Conservation (phyloP, 2,329 filamentous ascomycete genomes). For the Beauveria bassiana region DNA sequence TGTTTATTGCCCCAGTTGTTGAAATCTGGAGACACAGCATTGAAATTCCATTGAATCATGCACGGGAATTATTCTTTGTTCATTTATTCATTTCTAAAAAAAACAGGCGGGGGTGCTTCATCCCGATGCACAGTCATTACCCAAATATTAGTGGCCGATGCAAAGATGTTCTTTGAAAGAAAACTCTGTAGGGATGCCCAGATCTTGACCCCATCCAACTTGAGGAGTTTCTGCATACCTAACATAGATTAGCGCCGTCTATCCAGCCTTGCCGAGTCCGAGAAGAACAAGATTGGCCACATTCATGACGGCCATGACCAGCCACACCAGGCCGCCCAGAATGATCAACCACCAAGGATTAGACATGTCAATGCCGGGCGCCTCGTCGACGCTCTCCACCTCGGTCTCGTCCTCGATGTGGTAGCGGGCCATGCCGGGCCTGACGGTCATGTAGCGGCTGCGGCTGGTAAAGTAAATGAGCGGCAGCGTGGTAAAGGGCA, state of each 20-base stretch:
- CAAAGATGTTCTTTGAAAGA: too few species aligned
- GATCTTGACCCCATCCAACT: neutral
- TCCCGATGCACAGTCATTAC: neutral
- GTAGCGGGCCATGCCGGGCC: conserved; percentile 33
- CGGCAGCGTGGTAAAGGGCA: conserved; percentile 77
- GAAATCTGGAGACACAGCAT: too few species aligned
- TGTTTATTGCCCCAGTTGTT: too few species aligned
- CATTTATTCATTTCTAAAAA: too few species aligned
- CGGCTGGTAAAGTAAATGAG: conserved; percentile 80
- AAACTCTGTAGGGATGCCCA: neutral
- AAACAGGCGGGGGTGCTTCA: too few species aligned
- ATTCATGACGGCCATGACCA: conserved; percentile 70
- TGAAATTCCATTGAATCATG: too few species aligned
- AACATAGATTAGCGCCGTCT: neutral
- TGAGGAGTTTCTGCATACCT: neutral
- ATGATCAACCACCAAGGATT: conserved; percentile 60
- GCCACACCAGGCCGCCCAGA: conserved; percentile 57
- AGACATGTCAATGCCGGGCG: conserved; percentile 48
- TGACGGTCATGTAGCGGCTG: conserved; percentile 71
- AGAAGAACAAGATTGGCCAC: conserved; percentile 66
- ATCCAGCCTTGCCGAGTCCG: conserved; percentile 24
- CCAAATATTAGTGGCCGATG: neutral
- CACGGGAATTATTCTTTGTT: too few species aligned
- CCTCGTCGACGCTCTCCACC: conserved; percentile 1
- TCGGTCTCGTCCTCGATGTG: conserved; percentile 20